Evolutionary conservation across 345 rosid genomes (phyloP).

Genomic region (Triadica sebifera): DNA sequence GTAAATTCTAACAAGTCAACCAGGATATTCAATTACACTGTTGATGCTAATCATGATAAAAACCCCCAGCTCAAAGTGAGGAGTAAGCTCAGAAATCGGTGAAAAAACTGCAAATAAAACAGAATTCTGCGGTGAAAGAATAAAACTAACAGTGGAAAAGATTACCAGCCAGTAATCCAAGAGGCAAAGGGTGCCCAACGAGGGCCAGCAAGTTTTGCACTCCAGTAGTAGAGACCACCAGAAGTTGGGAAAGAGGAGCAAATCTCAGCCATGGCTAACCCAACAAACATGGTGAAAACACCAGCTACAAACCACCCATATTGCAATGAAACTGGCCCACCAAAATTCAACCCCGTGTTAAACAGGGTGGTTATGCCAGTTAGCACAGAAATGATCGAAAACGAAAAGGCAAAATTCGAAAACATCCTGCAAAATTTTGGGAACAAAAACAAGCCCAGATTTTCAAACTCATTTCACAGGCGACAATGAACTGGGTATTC

Average conservation of each 20-base stretch:
- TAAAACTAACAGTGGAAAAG: neutral
- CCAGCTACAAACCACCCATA: constrained; percentile 95
- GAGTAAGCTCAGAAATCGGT: no score
- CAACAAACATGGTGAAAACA: constrained; percentile 78
- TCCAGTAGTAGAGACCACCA: constrained; percentile 98
- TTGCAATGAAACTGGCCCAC: constrained; percentile 73
- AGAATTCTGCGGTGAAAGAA: neutral
- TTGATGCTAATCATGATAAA: neutral
- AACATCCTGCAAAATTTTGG: constrained; percentile 54
- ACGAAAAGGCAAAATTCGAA: constrained; percentile 91
- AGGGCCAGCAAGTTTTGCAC: constrained; percentile 93
- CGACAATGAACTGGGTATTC: neutral
- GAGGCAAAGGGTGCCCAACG: constrained; percentile 93
- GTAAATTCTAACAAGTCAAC: neutral
- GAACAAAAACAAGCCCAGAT: constrained; percentile 8
- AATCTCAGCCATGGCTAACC: constrained; percentile 90
- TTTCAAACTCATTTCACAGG: constrained; percentile 3
- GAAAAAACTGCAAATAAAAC: no score
- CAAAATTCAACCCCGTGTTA: constrained; percentile 71
- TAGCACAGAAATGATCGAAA: constrained; percentile 82
- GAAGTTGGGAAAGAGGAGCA: constrained; percentile 97
- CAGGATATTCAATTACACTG: neutral
- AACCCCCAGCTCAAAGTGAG: neutral
- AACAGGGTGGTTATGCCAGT: constrained; percentile 94
- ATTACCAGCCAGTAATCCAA: constrained; percentile 96